phyloP scores from a whole-genome alignment of 225 moss, liverwort and hornwort species.

The Anthoceros angustus region DNA sequence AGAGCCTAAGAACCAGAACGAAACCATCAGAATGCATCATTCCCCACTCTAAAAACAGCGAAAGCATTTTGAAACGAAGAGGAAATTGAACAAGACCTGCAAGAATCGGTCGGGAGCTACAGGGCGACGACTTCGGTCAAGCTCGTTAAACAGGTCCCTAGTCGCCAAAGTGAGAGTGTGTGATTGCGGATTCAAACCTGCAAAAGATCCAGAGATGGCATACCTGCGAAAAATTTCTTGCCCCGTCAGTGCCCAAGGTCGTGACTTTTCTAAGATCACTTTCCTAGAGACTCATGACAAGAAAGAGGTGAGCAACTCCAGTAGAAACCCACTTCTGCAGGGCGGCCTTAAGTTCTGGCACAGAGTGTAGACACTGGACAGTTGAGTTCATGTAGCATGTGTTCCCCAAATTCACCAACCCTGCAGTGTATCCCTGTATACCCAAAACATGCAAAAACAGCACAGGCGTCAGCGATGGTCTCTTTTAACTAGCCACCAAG shows the following conservation, averaged over 20 bases:
- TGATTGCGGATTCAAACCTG: constrained; percentile 31
- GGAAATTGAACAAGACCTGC: constrained; percentile 7
- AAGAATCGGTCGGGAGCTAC: constrained; percentile 68
- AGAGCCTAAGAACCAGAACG: constrained; percentile 8
- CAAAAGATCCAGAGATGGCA: not conserved
- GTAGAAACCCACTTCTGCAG: constrained; percentile 28
- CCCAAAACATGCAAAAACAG: not conserved
- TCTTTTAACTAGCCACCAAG: too few relatives aligned
- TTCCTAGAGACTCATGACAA: not conserved
- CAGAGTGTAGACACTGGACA: constrained; percentile 81
- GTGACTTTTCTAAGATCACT: not conserved
- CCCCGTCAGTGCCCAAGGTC: too few relatives aligned
- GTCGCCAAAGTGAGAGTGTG: constrained; percentile 76
- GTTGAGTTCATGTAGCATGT: constrained; percentile 99
- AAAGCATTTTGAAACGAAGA: not conserved
- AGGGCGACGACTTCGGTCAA: constrained; percentile 51
- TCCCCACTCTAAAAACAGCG: not conserved
- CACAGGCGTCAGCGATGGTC: not conserved
- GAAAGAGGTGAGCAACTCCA: not conserved
- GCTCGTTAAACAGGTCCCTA: constrained; percentile 64
- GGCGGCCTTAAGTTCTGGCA: constrained; percentile 69
- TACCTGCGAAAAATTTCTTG: too few relatives aligned
- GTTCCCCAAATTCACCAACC: constrained; percentile 74
- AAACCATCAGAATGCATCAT: not conserved
- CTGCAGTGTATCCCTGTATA: constrained; percentile 55